Conservation (phyloP, 2,329 filamentous ascomycete species). For the Colletotrichum sp. region DNA sequence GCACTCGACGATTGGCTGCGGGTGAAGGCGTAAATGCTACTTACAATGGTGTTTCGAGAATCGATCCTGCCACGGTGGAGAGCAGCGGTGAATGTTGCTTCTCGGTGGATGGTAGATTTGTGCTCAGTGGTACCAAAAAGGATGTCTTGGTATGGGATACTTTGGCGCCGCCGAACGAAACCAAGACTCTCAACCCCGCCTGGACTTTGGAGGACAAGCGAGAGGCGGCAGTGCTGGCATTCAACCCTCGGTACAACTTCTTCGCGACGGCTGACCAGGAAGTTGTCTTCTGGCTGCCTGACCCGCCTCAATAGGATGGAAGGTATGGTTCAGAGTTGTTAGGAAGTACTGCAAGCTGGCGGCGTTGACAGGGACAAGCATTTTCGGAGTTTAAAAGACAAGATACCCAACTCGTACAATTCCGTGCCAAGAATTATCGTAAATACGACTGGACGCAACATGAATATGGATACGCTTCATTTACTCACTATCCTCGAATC, state of each 20-base stretch:
- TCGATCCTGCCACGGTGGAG: slow-evolving; percentile 47
- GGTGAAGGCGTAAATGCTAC: slow-evolving; percentile 49
- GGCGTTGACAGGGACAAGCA: not conserved
- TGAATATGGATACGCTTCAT: not conserved
- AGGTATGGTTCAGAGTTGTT: not conserved
- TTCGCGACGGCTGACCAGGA: slow-evolving; percentile 90
- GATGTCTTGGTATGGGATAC: slow-evolving; percentile 90
- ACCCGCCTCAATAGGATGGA: slow-evolving; percentile 56
- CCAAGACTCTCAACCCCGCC: slow-evolving; percentile 66
- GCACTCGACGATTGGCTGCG: slow-evolving; percentile 55
- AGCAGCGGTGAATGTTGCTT: slow-evolving; percentile 85
- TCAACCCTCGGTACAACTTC: slow-evolving; percentile 92
- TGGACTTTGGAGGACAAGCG: slow-evolving; percentile 70
- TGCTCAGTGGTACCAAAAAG: slow-evolving; percentile 77
- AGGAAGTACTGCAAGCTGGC: not conserved
- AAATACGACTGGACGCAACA: not conserved
- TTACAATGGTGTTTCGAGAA: slow-evolving; percentile 49
- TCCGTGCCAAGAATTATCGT: not conserved
- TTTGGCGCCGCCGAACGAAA: slow-evolving; percentile 57
- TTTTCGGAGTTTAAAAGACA: slow-evolving; percentile 12
- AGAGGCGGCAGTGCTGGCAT: slow-evolving; percentile 77
- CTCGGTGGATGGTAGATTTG: slow-evolving; percentile 85
- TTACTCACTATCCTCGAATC: not conserved
- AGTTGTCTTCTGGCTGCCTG: slow-evolving; percentile 78
- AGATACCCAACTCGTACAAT: slow-evolving; percentile 7